These are phyloP conservation scores for Nothopassalora personata DNA, from an alignment of 2,329 filamentous ascomycete genomes.

Conservation along the genomic window DNA sequence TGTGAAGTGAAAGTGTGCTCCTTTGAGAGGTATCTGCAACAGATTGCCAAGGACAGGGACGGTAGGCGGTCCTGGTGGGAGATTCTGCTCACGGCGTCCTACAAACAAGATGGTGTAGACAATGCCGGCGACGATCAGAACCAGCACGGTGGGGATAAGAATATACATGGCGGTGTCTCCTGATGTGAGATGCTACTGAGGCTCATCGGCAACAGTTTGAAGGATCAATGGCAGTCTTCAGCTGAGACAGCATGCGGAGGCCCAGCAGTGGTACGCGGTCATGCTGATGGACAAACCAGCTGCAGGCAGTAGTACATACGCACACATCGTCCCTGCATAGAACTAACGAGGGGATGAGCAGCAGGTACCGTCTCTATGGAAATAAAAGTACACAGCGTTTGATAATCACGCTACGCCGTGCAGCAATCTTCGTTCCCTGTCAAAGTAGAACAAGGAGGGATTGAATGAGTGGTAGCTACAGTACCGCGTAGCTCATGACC, in stretches of 20 bases:
- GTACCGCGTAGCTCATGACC: background rate
- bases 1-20: conserved; percentile 29
- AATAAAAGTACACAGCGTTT: no score
- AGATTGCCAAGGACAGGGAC: conserved; percentile 42
- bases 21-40: conserved; percentile 35
- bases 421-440: no score
- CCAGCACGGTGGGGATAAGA: background rate
- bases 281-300: background rate
- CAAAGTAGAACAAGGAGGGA: no score
- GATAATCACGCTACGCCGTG: no score
- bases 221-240: no score
- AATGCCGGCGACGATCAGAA: conserved; percentile 7
- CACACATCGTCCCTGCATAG: background rate
- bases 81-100: conserved; percentile 20
- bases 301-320: no score
- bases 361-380: no score
- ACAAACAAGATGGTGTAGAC: conserved; percentile 16
- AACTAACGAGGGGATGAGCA: background rate
- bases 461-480: background rate
- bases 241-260: no score
- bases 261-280: background rate
- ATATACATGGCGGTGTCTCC: background rate
- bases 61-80: conserved; percentile 37
- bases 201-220: background rate
- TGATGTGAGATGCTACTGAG: background rate